Conservation (phyloP, 1,139 yeast species). For the Blastobotrys serpentis region DNA sequence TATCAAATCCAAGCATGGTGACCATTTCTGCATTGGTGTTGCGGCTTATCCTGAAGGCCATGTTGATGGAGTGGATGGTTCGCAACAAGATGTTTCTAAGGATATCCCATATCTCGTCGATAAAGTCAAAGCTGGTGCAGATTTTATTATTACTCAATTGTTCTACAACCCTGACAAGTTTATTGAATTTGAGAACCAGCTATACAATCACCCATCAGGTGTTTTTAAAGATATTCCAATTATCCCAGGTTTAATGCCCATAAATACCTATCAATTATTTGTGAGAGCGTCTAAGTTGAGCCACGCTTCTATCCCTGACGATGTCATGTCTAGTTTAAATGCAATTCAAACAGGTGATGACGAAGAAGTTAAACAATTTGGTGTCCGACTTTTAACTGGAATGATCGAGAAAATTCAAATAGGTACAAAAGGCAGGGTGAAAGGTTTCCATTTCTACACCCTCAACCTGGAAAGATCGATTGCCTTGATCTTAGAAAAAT, state of each 20-base stretch:
- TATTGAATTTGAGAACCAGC: slow-evolving; percentile 48
- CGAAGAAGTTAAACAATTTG: slow-evolving; percentile 77
- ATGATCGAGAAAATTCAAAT: slow-evolving; percentile 54
- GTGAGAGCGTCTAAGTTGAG: slow-evolving; percentile 86
- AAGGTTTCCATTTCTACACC: slow-evolving; percentile 88
- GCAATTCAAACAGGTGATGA: slow-evolving; percentile 70
- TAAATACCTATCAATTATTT: slow-evolving; percentile 82
- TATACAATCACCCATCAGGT: slow-evolving; percentile 46
- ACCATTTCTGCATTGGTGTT: slow-evolving; percentile 82
- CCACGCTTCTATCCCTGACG: slow-evolving; percentile 78
- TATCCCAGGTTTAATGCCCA: slow-evolving; percentile 96
- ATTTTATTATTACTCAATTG: slow-evolving; percentile 85
- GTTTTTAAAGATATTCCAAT: slow-evolving; percentile 53
- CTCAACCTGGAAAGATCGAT: slow-evolving; percentile 87
- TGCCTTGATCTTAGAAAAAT: slow-evolving; percentile 73
- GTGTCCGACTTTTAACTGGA: slow-evolving; percentile 69
- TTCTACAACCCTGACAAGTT: slow-evolving; percentile 67
- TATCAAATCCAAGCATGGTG: slow-evolving; percentile 66
- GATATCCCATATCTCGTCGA: slow-evolving; percentile 78
- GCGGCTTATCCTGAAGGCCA: slow-evolving; percentile 98
- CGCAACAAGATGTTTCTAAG: slow-evolving; percentile 56
- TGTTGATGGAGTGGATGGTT: slow-evolving; percentile 70
- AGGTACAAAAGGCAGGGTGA: slow-evolving; percentile 52
- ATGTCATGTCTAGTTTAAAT: slow-evolving; percentile 52
- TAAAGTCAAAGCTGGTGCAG: slow-evolving; percentile 92